These are phyloP conservation scores for Suillus brevipes DNA, from an alignment of 768 basidiomycete genomes.

Conservation along the genomic window DNA sequence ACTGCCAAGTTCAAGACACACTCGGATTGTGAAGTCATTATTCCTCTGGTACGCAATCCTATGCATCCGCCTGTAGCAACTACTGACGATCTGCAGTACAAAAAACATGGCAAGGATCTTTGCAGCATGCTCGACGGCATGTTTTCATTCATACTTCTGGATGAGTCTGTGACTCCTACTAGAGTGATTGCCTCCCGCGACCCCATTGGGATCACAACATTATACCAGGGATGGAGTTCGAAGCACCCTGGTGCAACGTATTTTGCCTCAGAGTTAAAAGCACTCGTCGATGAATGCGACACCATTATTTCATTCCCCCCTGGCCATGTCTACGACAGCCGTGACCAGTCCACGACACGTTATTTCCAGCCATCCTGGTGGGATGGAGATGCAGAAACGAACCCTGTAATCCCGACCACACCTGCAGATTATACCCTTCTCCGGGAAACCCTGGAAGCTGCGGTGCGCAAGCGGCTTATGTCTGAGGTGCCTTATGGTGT, in stretches of 20 bases:
- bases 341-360: slow-evolving; percentile 69
- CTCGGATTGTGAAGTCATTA: slow-evolving; percentile 97
- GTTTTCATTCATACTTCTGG: slow-evolving; percentile 97
- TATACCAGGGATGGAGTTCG: slow-evolving; percentile 95
- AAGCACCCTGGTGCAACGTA: slow-evolving; percentile 78
- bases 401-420: slow-evolving; percentile 56
- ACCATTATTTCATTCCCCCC: slow-evolving; percentile 95
- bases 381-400: slow-evolving; percentile 72
- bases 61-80: not conserved
- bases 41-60: slow-evolving; percentile 69
- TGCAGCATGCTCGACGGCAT: slow-evolving; percentile 91
- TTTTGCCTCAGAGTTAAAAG: slow-evolving; percentile 96
- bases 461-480: slow-evolving; percentile 95
- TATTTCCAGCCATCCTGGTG: slow-evolving; percentile 93
- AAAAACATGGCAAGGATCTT: slow-evolving; percentile 73
- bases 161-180: slow-evolving; percentile 87
- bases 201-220: slow-evolving; percentile 96
- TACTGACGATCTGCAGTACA: slow-evolving; percentile 56
- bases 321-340: slow-evolving; percentile 93
- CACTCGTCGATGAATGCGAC: slow-evolving; percentile 89
- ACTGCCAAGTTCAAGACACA: slow-evolving; percentile 90
- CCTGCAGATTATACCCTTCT: slow-evolving; percentile 66
- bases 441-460: slow-evolving; percentile 82
- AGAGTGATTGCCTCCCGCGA: slow-evolving; percentile 95
- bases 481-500: slow-evolving; percentile 98